These are phyloP conservation scores for Macrolepiota fuliginosa DNA, from an alignment of 768 basidiomycete species.

Conservation along the genomic window DNA sequence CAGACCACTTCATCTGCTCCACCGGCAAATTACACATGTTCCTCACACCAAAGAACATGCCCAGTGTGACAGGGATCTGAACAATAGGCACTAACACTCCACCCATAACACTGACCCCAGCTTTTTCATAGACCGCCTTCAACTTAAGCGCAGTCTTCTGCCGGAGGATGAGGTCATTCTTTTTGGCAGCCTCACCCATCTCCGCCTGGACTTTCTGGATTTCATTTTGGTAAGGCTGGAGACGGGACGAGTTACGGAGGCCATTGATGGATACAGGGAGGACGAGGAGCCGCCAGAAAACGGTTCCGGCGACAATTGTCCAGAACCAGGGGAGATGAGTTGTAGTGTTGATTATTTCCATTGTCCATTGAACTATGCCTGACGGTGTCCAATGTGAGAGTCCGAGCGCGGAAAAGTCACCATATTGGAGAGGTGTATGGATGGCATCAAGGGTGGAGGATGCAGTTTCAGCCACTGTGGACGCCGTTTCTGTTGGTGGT, in stretches of 20 bases:
- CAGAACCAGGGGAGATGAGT: slow-evolving; percentile 82
- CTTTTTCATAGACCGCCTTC: slow-evolving; percentile 55
- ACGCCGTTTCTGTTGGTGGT: background rate
- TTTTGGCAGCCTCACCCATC: slow-evolving; percentile 31
- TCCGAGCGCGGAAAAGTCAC: slow-evolving; percentile 70
- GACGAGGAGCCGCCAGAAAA: slow-evolving; percentile 58
- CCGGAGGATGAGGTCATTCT: slow-evolving; percentile 45
- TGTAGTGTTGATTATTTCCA: slow-evolving; percentile 68
- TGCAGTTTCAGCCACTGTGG: slow-evolving; percentile 13
- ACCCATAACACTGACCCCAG: slow-evolving; percentile 56
- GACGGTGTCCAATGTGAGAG: slow-evolving; percentile 63
- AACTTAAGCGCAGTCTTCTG: slow-evolving; percentile 51
- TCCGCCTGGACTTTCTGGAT: slow-evolving; percentile 46
- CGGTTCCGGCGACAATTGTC: slow-evolving; percentile 67
- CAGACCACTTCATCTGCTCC: slow-evolving; percentile 73
- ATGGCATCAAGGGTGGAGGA: slow-evolving; percentile 23
- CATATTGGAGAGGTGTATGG: slow-evolving; percentile 56
- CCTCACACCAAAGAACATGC: slow-evolving; percentile 81
- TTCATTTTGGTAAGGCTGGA: slow-evolving; percentile 58
- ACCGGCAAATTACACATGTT: slow-evolving; percentile 70
- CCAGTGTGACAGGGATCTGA: slow-evolving; percentile 76
- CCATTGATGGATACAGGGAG: slow-evolving; percentile 60
- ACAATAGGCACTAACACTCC: slow-evolving; percentile 48
- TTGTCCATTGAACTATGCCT: slow-evolving; percentile 57
- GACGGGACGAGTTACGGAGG: slow-evolving; percentile 53